These are phyloP conservation scores for Dactylorhiza incarnata DNA, from an alignment of 106 monocot species.

Conservation along the genomic window DNA sequence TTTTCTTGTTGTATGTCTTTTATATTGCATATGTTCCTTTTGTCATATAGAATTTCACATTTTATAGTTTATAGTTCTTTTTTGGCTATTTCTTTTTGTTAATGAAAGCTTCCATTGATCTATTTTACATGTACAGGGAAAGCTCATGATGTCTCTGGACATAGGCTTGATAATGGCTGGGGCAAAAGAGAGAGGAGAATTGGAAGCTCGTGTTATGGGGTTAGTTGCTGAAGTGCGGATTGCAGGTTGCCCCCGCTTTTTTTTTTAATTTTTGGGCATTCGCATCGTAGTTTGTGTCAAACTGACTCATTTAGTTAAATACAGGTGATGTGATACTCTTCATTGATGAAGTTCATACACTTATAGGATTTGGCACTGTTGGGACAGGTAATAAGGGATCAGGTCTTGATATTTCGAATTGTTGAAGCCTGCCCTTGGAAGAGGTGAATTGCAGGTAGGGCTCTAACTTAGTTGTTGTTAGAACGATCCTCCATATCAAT, in stretches of 20 bases:
- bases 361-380: slow-evolving; percentile 82
- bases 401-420: slow-evolving; percentile 85
- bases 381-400: slow-evolving; percentile 91
- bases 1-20: slow-evolving; percentile 45
- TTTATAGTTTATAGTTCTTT: not conserved
- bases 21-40: not conserved
- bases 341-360: slow-evolving; percentile 94
- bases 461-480: slow-evolving; percentile 1
- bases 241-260: slow-evolving; percentile 42
- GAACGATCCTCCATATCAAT: not conserved
- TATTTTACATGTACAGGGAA: slow-evolving; percentile 38
- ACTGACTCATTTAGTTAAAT: slow-evolving; percentile 10
- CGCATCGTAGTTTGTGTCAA: not conserved
- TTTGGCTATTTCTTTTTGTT: not conserved
- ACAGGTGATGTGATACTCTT: slow-evolving; percentile 91
- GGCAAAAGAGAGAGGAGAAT: slow-evolving; percentile 94
- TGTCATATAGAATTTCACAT: not conserved
- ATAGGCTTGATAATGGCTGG: slow-evolving; percentile 93
- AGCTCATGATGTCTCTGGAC: slow-evolving; percentile 89
- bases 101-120: not conserved
- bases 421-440: slow-evolving; percentile 84
- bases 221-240: slow-evolving; percentile 72
- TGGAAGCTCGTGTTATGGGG: slow-evolving; percentile 84
- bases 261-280: not conserved
- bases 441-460: slow-evolving; percentile 94